Base-by-base conservation (phyloP, 768 basidiomycete species). In the Atractiella rhizophila region DNA sequence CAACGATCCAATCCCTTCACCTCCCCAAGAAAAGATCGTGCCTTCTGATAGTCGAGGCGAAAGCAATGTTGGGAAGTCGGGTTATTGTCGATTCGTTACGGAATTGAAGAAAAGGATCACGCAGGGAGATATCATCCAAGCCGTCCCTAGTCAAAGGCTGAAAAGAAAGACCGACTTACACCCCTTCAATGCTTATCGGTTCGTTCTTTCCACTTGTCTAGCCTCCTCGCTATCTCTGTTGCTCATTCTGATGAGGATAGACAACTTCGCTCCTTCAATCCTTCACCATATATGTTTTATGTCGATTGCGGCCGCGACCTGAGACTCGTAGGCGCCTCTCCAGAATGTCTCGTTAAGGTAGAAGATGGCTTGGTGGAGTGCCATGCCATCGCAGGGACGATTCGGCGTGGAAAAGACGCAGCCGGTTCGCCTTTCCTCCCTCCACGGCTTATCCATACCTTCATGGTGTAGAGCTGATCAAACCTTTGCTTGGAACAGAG, bases 271-370 rank as follows among this genome's bases (percentile, higher is more conserved):
- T 75, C 86, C 53, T 70, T 94, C 46, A 98, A 98, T 53, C 91
- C 91, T 1, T 88, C 82, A 40, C 91, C 91, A 13, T 96, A 98
- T 61, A 94, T 91, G 86, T 98, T 86, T 61, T 98, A 85, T 57
- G 58, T 98, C 51, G 80, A 96, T 52, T 88, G 83, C 50, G 50
- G 46, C 6, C 29, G 33, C 5, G 81, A 81, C 41, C 56, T 88
- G 10, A 85, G 94, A 59, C 66, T 98, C 27, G 85, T 96, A n/a
- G 91, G 91, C 10, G 91, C 91, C 2, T 88, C 82, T 51, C 91
- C 91, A 0, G 91, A 98, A 61, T 94, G 86, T 4, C 64, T 98
- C 4, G 94, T 91, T 63, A 94, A 86, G 57, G 83, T 98, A 19
- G n/a, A n/a, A 58, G 68, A 65, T 53, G 79, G 83, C 54, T 74